These are phyloP conservation scores for Torulaspora franciscae DNA, from an alignment of 805 yeast species.

Conservation along the genomic window DNA sequence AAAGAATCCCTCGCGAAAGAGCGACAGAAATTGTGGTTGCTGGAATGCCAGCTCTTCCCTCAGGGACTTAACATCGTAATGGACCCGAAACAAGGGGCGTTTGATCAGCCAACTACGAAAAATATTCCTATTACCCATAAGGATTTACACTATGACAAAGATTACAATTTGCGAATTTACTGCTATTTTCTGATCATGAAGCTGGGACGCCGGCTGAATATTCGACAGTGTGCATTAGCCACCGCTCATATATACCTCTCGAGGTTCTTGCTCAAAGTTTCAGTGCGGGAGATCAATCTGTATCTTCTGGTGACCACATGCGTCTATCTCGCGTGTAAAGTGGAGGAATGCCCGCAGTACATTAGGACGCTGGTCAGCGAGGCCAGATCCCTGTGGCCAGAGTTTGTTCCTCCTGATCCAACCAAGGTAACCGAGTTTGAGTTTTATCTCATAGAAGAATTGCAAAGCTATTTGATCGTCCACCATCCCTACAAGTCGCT, in stretches of 20 bases:
- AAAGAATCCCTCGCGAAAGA: conserved; percentile 49
- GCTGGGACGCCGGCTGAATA: conserved; percentile 69
- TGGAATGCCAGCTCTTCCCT: conserved; percentile 37
- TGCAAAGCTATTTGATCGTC: conserved; percentile 63
- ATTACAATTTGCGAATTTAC: conserved; percentile 66
- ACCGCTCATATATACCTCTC: conserved; percentile 83
- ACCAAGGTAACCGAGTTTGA: conserved; percentile 93
- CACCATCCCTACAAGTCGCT: conserved; percentile 73
- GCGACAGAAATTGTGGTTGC: conserved; percentile 40
- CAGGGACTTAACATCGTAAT: conserved; percentile 35
- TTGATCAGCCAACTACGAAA: conserved; percentile 36
- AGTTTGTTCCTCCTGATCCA: conserved; percentile 84
- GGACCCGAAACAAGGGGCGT: conserved; percentile 24
- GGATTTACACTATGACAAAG: conserved; percentile 41
- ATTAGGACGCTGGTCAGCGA: conserved; percentile 77
- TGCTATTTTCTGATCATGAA: conserved; percentile 70
- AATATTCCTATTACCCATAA: conserved; percentile 40
- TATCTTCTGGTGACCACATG: conserved; percentile 80
- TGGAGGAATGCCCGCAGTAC: conserved; percentile 94
- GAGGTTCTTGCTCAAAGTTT: conserved; percentile 69
- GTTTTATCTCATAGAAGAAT: conserved; percentile 85
- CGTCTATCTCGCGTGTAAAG: conserved; percentile 84
- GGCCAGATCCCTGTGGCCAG: conserved; percentile 91
- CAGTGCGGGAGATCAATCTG: conserved; percentile 74
- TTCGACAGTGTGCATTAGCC: conserved; percentile 79